These are phyloP conservation scores for Aureobasidium pullulans DNA, from an alignment of 2,329 filamentous ascomycete species.

Conservation along the genomic window DNA sequence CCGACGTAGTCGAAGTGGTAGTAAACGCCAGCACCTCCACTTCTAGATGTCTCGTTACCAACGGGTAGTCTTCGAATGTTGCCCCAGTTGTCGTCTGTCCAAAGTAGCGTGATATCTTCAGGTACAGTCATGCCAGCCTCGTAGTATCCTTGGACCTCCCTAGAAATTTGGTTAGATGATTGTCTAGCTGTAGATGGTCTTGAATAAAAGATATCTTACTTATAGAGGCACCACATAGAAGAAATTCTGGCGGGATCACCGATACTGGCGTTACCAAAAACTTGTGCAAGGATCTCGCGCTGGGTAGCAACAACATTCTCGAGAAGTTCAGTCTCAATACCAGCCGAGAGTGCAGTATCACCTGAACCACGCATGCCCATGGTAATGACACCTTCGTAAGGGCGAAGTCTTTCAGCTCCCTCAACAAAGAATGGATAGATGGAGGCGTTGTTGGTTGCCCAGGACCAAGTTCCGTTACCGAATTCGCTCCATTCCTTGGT, in stretches of 20 bases:
- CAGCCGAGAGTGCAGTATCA: slow-evolving; percentile 54
- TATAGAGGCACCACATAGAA: slow-evolving; percentile 55
- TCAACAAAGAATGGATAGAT: slow-evolving; percentile 63
- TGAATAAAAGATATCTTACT: too few relatives aligned
- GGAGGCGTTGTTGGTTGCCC: slow-evolving; percentile 60
- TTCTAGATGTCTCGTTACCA: slow-evolving; percentile 50
- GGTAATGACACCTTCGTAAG: slow-evolving; percentile 61
- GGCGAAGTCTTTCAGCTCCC: slow-evolving; percentile 57
- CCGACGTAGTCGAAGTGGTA: slow-evolving; percentile 61
- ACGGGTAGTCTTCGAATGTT: slow-evolving; percentile 57
- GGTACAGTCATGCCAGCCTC: slow-evolving; percentile 55
- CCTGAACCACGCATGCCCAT: slow-evolving; percentile 62
- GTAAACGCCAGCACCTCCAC: slow-evolving; percentile 59
- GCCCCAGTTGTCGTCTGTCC: slow-evolving; percentile 64
- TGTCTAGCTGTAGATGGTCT: too few relatives aligned
- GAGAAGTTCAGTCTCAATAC: slow-evolving; percentile 52
- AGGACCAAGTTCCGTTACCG: slow-evolving; percentile 58
- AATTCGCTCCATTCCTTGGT: slow-evolving; percentile 45
- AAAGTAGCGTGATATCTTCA: slow-evolving; percentile 60
- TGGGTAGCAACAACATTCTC: slow-evolving; percentile 56
- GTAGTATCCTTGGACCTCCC: slow-evolving; percentile 65
- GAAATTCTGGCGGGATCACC: too few relatives aligned
- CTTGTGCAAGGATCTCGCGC: slow-evolving; percentile 49
- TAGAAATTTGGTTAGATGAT: slow-evolving; percentile 40
- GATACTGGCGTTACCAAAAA: slow-evolving; percentile 47